Evolutionary conservation across 257 asterid species (phyloP), one percentile per base, ranked within the genome.

Genomic region (Fraxinus quadrangulata): DNA sequence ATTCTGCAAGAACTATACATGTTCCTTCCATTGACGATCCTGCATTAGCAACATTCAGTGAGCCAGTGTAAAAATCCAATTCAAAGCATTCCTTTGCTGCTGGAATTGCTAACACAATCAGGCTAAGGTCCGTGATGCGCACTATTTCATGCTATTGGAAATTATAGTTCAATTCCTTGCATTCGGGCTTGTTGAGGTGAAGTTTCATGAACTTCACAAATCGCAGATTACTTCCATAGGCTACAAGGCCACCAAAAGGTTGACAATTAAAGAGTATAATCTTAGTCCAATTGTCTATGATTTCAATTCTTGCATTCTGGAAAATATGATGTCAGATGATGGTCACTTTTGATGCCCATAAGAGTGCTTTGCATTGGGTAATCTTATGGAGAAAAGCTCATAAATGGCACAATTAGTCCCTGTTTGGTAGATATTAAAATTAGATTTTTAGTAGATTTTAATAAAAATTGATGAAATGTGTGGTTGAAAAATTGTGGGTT

Each of bases 21-120:
- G 95, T 92, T 77, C 88, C 93, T 72, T 73, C 90, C n/a, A 80
- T 89, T 70, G 89, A 83, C 77, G 90, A 92, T 82, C 92, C 97
- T 51, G 87, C 90, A 47, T 73, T 86, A 65, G 93, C 95, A 13
- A 90, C 94, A 30, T 83, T 90, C 56, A 90, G 97, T 73, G 97
- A 91, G 79, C 97, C 93, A n/a, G 93, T 88, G 30, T 95, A 91
- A 73, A 84, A 73, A 76, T 78, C 87, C 66, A 89, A 87, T 61
- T 79, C 95, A 66, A 77, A 88, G 72, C 93, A 90, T 73, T 85
- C 93, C 42, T 90, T 85, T 74, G 74, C 95, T 6, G 92, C 95
- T 69, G 97, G 93, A 73, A 89, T 91, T 56, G 97, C 95, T 70
- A 78, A 80, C 76, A 81, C 85, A 40, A 86, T 84, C 61, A 93